Base-by-base conservation (phyloP, 2,329 filamentous ascomycete species). In the Cladophialophora bantiana region DNA sequence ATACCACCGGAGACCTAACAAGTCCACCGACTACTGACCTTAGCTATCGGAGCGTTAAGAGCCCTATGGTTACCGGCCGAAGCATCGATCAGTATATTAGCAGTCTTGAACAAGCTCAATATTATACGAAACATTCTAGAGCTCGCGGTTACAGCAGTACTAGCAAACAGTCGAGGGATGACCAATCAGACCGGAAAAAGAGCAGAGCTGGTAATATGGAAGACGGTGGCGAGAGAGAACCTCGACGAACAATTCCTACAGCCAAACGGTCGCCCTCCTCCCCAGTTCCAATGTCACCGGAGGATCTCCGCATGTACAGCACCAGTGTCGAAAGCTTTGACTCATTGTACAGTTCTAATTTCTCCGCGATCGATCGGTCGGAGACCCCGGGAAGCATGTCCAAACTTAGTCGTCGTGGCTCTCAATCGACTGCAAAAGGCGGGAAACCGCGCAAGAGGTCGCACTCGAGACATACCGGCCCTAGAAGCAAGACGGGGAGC, bases 231-330 rank as follows among this genome's bases (percentile, higher is more conserved):
- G 91, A 91, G 20, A 86, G 91, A 68, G 85, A 84, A 31, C 81
- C 85, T 12, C 84, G 86, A 53, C 86, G 89, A 26, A 90, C 89
- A 70, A 93, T 90, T 69, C 90, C 88, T 74, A 87, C 90, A 18
- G 87, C 89, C 12, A 96, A 97, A 79, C 86, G 91, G 26, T 97
- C 94, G 0, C 94, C 94, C 0, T 96, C 93, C 1, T 97, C 94
- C 0, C 94, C 94, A 0, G 86, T 97, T 1, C 93, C 94, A 2
- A 97, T 97, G 94, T 96, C 94, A 2, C 93, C 93, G 0, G 92
- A 97, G 73, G 93, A 97, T 73, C 77, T 92, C 67, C 74, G 79
- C 58, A 75, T 76, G 53, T 83, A 81, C 67, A 79, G 80, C 56
- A 78, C 77, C 4, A 81, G 79, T 67, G 77, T 80, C 7, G 84